Evolutionary conservation across 2,329 filamentous ascomycete genomes (phyloP), one percentile per base, ranked within the genome.

Genomic region (Ophiostoma quercus): DNA sequence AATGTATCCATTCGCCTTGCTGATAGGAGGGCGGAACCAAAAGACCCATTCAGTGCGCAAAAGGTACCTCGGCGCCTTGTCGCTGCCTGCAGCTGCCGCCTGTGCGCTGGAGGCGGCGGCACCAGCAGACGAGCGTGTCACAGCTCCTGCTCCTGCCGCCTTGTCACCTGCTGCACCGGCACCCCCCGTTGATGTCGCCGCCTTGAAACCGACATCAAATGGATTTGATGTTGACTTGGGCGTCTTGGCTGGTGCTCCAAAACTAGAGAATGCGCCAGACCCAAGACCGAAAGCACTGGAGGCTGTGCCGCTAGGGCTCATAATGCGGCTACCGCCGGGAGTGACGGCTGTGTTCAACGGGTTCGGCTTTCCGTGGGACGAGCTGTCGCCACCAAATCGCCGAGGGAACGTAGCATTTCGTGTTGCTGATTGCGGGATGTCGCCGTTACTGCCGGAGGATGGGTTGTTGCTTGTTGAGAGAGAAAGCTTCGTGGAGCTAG

Each of bases 21-120:
- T 94, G 75, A 96, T 97, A 67, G 95, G 95, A 54, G 95, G 95
- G 71, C 95, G 88, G 81, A 96, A 99, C 93, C 95, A 98, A 79
- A 98, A 92, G 43, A 96, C 90, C 95, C 95, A 99, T 73, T 89
- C 90, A 79, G 92, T 89, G 80, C 91, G 93, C 75, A 98, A 84
- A 71, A 86, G 84, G 77, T 90, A 87, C 70, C 68, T 68, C 68
- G 71, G 81, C 78, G 71, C 66, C 68, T 73, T 75, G 62, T 78
- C 77, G 47, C 68, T 74, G 37, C 77, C 75, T 62, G 79, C 75
- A 12, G 34, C 62, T 41, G 19, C 34, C 3, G 14, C 34, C 37
- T 65, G 62, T 65, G 62, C 8, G 32, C 34, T 11, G 7, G 62
- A 65, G 57, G 14, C 51, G 8, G 57, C 39, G 39, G 39, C 11